A percentile compares a stretch with the other conserved stretches of the same genome.
Evolutionary conservation across 768 basidiomycete genomes (phyloP).

Genomic region (Termitomyces sp.): DNA sequence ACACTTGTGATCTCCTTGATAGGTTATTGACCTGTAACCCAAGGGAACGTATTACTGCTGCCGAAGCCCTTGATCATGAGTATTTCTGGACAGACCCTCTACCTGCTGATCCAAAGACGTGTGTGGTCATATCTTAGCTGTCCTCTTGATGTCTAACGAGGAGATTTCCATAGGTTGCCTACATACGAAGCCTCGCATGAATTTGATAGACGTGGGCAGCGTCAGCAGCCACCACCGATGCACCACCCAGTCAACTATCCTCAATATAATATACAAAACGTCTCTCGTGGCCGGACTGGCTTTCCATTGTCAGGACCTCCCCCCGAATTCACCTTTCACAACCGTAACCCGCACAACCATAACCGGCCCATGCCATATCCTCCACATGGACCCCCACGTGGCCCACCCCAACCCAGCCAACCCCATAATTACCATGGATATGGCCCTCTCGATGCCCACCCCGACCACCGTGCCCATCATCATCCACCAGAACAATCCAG

Average conservation of each 20-base stretch:
- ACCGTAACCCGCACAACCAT: slow-evolving; percentile 1
- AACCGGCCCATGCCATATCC: slow-evolving; percentile 10
- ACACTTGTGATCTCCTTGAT: slow-evolving; percentile 80
- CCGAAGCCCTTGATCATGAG: slow-evolving; percentile 83
- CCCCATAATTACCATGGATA: not conserved
- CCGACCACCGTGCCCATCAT: not conserved
- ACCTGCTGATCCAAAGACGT: slow-evolving; percentile 82
- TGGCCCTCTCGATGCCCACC: not conserved
- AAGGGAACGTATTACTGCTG: slow-evolving; percentile 74
- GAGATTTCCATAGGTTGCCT: slow-evolving; percentile 44
- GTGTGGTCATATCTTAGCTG: slow-evolving; percentile 17
- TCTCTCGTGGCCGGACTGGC: slow-evolving; percentile 17
- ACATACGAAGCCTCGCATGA: slow-evolving; percentile 81
- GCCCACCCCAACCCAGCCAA: not conserved
- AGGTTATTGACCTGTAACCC: slow-evolving; percentile 82
- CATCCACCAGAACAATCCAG: not conserved
- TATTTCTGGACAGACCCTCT: slow-evolving; percentile 93
- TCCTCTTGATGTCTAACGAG: not conserved
- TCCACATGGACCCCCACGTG: slow-evolving; percentile 1
- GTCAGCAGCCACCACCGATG: slow-evolving; percentile 14
- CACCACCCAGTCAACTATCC: slow-evolving; percentile 2
- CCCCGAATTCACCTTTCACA: slow-evolving; percentile 1
- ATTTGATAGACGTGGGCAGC: slow-evolving; percentile 31
- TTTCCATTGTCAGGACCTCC: slow-evolving; percentile 13
- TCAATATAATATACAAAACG: not conserved